Base-by-base conservation (phyloP, 352 stramenopile genomes). In the Phytophthora podocarpi region DNA sequence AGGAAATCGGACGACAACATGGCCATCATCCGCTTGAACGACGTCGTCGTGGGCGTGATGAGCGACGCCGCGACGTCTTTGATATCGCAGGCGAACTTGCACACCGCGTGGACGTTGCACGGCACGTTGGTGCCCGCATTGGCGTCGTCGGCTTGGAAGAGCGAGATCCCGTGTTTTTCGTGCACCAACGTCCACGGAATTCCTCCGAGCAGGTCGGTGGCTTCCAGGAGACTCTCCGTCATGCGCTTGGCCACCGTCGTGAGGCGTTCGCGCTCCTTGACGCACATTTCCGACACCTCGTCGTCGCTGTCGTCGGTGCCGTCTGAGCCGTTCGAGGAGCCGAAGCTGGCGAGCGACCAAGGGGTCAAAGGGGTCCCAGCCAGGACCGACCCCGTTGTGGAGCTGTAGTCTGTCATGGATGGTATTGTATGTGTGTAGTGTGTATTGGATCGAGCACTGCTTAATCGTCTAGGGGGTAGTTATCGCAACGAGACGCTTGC, bases 101-200 rank as follows among this genome's bases (percentile, higher is more conserved):
- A 91, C 24, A 91, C 83, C 1, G 87, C 82, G 64, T 95, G 87
- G n/a, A 95, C 84, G 45, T 95, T 95, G 70, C 85, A 93, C 5
- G 84, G 85, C 32, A 86, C 73, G 24, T 86, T 82, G 40, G 71
- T 77, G 26, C 48, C 58, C 26, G 70, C 64, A 20, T 77, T 74
- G 40, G 74, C 66, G 30, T 78, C 55, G 16, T 93, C 82, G 11
- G 85, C 81, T 27, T 82, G 83, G 60, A 91, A 93, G 55, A 95
- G 85, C 55, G 82, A 91, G 58, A 93, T 84, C 56, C 85, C 85
- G 68, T 91, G 80, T 57, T 90, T 91, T 55, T 93, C 83, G 53
- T 91, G 82, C 47, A 95, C 82, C 18, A 92, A 66, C 3, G 58
- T 67, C 85, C 85, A 95, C 1, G 84, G 78, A 42, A 89, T 85